Base-by-base conservation (phyloP, 768 basidiomycete genomes). In the Lactarius hengduanensis region DNA sequence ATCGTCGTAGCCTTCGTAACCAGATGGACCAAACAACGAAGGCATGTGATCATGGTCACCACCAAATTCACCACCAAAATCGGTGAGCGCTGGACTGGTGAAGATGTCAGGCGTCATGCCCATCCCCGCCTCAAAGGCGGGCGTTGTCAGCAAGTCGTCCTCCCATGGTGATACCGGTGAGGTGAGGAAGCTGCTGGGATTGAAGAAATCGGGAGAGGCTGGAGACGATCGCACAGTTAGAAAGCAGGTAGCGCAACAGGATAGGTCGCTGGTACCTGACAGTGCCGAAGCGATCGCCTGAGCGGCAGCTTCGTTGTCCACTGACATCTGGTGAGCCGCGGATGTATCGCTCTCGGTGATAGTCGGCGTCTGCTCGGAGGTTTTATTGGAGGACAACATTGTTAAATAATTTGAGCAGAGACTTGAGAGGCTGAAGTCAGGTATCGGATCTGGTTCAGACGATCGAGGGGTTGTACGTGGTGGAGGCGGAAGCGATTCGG, bases 401-500 rank as follows among this genome's bases (percentile, higher is more conserved):
- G 78, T 84, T 73, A 91, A 75, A 76, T 91, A 91, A 70, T 86
- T 86, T 43, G 82, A 79, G 71, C 81, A 81, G 63, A 91, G 76
- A 38, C 79, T 77, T 10, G 54, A 26, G 28, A 82, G 80, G 41
- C 78, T 69, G 72, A 84, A 83, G 72, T 87, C 82, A 65, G 79
- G 70, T 60, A 78, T 68, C 69, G 71, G 34, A 61, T 78, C 73
- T 69, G 76, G 61, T 69, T 79, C 73, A 59, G 72, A 69, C 71
- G 75, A 62, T 75, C 77, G 78, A 65, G 83, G 80, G 70, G 80
- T 80, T 74, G 85, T 84, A 62, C 84, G 82, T 67, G 90, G 90
- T 63, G 85, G 84, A 61, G 84, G 85, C 56, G 90, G 90, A 57
- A 92, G 76, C 69, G 80, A 83, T 71, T 86, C 83, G 67, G 90